These are phyloP conservation scores for Eucalyptus sp. DNA, from an alignment of 345 rosid genomes.

Conservation along the genomic window DNA sequence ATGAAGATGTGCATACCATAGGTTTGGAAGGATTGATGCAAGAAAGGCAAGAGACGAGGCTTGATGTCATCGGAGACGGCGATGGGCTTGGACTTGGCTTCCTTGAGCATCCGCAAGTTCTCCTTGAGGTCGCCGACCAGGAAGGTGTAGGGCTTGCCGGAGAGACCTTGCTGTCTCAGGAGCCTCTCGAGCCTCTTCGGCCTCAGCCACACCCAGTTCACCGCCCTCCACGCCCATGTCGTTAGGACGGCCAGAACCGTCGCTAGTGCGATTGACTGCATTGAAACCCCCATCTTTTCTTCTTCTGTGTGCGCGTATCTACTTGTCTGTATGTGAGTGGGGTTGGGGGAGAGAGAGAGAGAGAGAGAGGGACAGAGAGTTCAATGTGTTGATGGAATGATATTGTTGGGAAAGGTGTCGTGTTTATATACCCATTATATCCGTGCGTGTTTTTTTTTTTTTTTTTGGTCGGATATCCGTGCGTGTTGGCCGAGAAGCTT, in stretches of 20 bases:
- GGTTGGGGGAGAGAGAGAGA: not conserved
- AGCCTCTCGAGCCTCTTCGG: conserved; percentile 4
- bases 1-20: not conserved
- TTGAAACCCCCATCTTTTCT: not conserved
- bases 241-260: not conserved
- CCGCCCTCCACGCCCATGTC: not conserved
- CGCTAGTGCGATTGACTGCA: not conserved
- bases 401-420: not conserved
- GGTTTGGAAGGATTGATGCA: not conserved
- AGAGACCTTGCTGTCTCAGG: not conserved
- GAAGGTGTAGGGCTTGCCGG: not conserved
- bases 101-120: not conserved
- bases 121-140: conserved; percentile 1
- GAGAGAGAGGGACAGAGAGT: not conserved
- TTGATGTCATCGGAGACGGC: not conserved
- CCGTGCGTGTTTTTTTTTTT: too few relatives aligned
- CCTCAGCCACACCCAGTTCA: not conserved
- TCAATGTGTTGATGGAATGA: not conserved
- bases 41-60: not conserved
- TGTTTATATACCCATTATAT: not conserved
- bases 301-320: not conserved
- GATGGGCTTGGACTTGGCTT: not conserved
- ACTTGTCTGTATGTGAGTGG: not conserved
- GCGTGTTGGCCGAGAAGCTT: not conserved
- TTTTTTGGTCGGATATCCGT: not conserved